phyloP scores from a whole-genome alignment of 805 yeast species.

The Wickerhamiella azymoides region DNA sequence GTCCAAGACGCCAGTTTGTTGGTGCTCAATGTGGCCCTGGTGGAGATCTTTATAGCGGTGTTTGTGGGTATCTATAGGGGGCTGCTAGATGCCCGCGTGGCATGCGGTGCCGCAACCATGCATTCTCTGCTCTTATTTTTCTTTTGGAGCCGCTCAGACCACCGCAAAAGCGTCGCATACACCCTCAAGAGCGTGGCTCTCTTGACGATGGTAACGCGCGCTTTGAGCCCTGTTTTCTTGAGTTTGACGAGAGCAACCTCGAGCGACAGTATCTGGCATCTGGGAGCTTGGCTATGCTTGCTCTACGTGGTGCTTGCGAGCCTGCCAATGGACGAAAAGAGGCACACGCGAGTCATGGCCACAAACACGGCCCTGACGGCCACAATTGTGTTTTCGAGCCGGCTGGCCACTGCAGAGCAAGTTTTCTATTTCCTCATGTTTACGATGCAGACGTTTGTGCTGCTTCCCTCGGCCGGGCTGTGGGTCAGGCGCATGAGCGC shows the following conservation, averaged over 20 bases:
- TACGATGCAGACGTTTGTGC: slow-evolving; percentile 54
- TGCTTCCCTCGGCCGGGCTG: slow-evolving; percentile 57
- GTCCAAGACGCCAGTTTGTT: slow-evolving; percentile 58
- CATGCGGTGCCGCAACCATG: slow-evolving; percentile 11
- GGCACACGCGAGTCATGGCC: slow-evolving; percentile 41
- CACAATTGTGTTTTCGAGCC: slow-evolving; percentile 81
- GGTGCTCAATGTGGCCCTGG: slow-evolving; percentile 48
- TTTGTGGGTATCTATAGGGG: slow-evolving; percentile 40
- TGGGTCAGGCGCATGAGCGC: slow-evolving; percentile 35
- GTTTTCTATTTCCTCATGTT: slow-evolving; percentile 77
- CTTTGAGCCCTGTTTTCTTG: slow-evolving; percentile 79
- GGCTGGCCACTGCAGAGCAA: slow-evolving; percentile 54
- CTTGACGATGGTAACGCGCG: slow-evolving; percentile 54
- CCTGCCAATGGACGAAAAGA: slow-evolving; percentile 39
- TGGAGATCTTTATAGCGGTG: slow-evolving; percentile 50
- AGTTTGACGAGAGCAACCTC: slow-evolving; percentile 81
- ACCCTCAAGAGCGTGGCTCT: slow-evolving; percentile 51
- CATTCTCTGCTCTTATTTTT: slow-evolving; percentile 16
- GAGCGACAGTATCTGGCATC: slow-evolving; percentile 89
- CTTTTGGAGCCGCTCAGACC: slow-evolving; percentile 17
- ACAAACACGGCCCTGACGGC: slow-evolving; percentile 76
- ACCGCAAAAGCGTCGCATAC: slow-evolving; percentile 8
- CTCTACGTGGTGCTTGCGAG: slow-evolving; percentile 56
- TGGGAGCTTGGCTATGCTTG: slow-evolving; percentile 65
- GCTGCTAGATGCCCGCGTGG: slow-evolving; percentile 23